Evolutionary conservation across 129 eudicot species (phyloP).

Genomic region (Flaveria robusta): DNA sequence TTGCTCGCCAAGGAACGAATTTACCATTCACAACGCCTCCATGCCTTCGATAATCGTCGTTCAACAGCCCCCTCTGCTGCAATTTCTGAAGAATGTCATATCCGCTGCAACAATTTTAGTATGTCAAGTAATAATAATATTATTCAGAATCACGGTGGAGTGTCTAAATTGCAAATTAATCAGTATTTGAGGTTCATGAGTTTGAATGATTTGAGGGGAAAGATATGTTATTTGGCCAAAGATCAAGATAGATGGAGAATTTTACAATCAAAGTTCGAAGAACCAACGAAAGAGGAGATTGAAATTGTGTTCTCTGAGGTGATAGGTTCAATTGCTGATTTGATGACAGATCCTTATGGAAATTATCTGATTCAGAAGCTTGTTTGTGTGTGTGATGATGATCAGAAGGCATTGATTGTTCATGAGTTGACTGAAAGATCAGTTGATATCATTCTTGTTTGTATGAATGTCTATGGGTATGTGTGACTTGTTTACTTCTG

Average conservation of each 20-base stretch:
- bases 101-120: not conserved
- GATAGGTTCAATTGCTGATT: conserved; percentile 39
- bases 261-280: conserved; percentile 41
- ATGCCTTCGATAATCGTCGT: conserved; percentile 5
- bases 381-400: conserved; percentile 54
- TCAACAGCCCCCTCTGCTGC: conserved; percentile 1
- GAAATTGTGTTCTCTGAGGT: conserved; percentile 54
- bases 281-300: conserved; percentile 44
- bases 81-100: not conserved
- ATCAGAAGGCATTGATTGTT: conserved; percentile 56
- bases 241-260: conserved; percentile 49
- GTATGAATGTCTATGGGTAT: conserved; percentile 62
- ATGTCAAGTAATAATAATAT: not conserved
- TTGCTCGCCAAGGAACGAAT: conserved; percentile 59
- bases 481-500: conserved; percentile 19
- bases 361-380: conserved; percentile 56
- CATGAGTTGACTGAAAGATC: conserved; percentile 40
- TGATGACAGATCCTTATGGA: conserved; percentile 63
- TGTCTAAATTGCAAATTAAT: conserved; percentile 17
- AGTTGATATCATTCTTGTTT: conserved; percentile 41
- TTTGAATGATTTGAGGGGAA: conserved; percentile 47
- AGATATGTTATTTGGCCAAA: conserved; percentile 40
- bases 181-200: not conserved
- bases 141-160: conserved; percentile 4
- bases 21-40: not conserved